Percentiles rank a stretch among this genome's conserved stretches.
phyloP scores from a whole-genome alignment of 2,329 filamentous ascomycete species.

The Calonectria pauciramosa region DNA sequence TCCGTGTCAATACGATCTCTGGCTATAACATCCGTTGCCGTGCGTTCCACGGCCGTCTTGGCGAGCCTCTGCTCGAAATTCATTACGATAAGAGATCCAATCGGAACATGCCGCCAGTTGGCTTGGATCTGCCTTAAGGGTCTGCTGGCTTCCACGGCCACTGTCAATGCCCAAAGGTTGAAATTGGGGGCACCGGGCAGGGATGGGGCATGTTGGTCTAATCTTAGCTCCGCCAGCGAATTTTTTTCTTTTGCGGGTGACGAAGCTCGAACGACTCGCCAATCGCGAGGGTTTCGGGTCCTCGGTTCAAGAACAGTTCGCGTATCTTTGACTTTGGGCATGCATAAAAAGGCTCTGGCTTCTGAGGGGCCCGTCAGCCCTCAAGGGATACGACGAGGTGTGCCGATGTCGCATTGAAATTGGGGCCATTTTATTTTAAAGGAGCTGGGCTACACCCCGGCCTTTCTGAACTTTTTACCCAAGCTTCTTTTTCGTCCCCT shows the following conservation, averaged over 20 bases:
- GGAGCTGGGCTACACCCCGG: background rate
- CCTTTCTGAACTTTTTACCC: background rate
- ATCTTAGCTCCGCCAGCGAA: background rate
- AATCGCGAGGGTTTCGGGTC: background rate
- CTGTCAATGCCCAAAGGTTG: background rate
- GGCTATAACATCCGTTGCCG: background rate
- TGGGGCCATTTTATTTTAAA: background rate
- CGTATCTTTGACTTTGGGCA: constrained; percentile 8
- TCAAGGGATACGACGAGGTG: background rate
- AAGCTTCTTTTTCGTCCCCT: background rate
- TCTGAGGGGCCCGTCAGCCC: background rate
- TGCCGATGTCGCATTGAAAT: background rate
- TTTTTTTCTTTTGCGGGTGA: background rate
- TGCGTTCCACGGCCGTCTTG: background rate
- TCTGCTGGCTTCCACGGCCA: background rate
- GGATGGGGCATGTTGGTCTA: background rate
- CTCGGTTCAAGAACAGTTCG: background rate
- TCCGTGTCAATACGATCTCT: background rate
- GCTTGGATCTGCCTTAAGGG: background rate
- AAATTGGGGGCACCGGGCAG: background rate
- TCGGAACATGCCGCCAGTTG: background rate
- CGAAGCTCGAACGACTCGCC: background rate
- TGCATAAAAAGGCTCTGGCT: background rate
- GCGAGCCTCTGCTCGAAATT: background rate
- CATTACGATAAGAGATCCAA: background rate